These are phyloP conservation scores for Vairimorpha necatrix DNA, from an alignment of 371 early-diverging fungal genomes.

Conservation along the genomic window DNA sequence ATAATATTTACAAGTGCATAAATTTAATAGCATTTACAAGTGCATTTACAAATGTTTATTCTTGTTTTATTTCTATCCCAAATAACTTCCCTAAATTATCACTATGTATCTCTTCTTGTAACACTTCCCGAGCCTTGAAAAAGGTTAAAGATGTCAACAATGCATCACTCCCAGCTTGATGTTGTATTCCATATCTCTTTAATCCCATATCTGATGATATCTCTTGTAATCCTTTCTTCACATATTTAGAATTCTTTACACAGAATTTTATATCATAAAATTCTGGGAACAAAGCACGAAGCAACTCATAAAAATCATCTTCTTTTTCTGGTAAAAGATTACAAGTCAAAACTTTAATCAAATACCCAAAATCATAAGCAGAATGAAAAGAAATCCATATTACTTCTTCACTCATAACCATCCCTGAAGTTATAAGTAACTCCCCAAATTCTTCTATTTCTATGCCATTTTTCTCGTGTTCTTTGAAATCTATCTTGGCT, in stretches of 20 bases:
- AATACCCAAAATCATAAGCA: slow-evolving; percentile 96
- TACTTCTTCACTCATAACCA: slow-evolving; percentile 82
- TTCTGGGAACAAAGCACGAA: slow-evolving; percentile 84
- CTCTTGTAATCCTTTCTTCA: slow-evolving; percentile 95
- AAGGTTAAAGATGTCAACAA: slow-evolving; percentile 86
- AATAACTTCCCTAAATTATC: slow-evolving; percentile 53
- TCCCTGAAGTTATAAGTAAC: slow-evolving; percentile 85
- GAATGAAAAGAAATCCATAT: slow-evolving; percentile 97
- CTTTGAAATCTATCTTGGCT: slow-evolving; percentile 93
- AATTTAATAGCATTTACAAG: background rate
- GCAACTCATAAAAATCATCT: slow-evolving; percentile 81
- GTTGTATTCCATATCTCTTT: slow-evolving; percentile 86
- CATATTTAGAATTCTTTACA: slow-evolving; percentile 84
- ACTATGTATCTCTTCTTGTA: slow-evolving; percentile 48
- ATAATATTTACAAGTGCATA: background rate
- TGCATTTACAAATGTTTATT: background rate
- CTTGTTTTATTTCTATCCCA: slow-evolving; percentile 55
- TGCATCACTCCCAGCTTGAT: slow-evolving; percentile 98
- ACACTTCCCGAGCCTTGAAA: slow-evolving; percentile 84
- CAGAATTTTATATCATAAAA: slow-evolving; percentile 97
- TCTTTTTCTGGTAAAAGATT: slow-evolving; percentile 82
- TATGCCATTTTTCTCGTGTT: slow-evolving; percentile 91
- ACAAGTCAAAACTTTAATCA: slow-evolving; percentile 87
- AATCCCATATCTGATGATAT: slow-evolving; percentile 85
- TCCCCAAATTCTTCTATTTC: slow-evolving; percentile 91